Evolutionary conservation across 2,329 filamentous ascomycete species (phyloP).

Genomic region (Sporothrix luriei): DNA sequence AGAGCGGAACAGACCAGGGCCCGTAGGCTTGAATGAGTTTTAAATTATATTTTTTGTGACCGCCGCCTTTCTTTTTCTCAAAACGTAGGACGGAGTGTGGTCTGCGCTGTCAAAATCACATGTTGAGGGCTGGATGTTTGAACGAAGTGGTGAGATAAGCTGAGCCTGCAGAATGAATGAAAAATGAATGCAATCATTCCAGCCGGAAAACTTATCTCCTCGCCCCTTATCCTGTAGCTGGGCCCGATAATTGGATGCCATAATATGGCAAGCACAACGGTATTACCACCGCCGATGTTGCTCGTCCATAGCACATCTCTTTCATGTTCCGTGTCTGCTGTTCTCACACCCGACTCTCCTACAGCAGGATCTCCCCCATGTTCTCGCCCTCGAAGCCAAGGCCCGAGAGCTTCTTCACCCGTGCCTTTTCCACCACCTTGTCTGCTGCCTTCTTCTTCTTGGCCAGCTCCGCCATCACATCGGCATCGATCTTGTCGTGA

Average conservation of each 20-base stretch:
- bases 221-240: neutral
- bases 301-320: neutral
- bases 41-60: constrained; percentile 17
- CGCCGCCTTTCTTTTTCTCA: constrained; percentile 19
- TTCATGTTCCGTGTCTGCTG: neutral
- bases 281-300: neutral
- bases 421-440: constrained; percentile 72
- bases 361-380: constrained; percentile 72
- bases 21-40: neutral
- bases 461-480: constrained; percentile 67
- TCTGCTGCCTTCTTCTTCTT: constrained; percentile 70
- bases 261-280: neutral
- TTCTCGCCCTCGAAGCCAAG: constrained; percentile 90
- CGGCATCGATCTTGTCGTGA: constrained; percentile 56
- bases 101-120: constrained; percentile 27
- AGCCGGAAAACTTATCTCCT: neutral
- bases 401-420: constrained; percentile 69
- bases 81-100: constrained; percentile 23
- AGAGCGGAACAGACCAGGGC: neutral
- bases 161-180: too few relatives aligned
- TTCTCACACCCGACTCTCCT: constrained; percentile 37
- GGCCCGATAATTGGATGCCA: neutral
- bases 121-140: neutral
- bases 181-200: neutral
- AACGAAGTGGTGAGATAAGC: neutral